phyloP scores from a whole-genome alignment of 1,284 basidiomycete species.

The Cryptococcus wingfieldii region DNA sequence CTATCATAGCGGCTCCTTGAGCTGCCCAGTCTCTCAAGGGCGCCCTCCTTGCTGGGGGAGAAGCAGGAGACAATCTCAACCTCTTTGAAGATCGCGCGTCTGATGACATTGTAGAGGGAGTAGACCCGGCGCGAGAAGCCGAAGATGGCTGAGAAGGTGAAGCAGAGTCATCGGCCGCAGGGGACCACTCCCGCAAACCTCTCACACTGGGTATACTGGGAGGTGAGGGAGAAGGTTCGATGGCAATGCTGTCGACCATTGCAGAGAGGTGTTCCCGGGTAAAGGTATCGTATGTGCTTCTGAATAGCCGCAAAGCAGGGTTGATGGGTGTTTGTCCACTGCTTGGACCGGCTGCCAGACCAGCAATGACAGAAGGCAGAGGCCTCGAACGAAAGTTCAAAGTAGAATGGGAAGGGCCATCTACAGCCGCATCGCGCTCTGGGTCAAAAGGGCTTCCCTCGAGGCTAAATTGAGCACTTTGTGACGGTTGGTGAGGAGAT shows the following conservation, averaged over 20 bases:
- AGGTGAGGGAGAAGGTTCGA: slow-evolving; percentile 61
- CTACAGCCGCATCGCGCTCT: slow-evolving; percentile 2
- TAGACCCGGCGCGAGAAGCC: slow-evolving; percentile 6
- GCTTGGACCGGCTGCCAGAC: background rate
- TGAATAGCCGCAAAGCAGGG: slow-evolving; percentile 75
- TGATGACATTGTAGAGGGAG: slow-evolving; percentile 12
- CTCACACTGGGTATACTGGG: slow-evolving; percentile 34
- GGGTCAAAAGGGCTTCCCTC: slow-evolving; percentile 11
- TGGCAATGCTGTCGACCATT: slow-evolving; percentile 80
- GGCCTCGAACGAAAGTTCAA: slow-evolving; percentile 6
- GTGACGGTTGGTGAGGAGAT: slow-evolving; percentile 49
- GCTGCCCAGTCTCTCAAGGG: slow-evolving; percentile 36
- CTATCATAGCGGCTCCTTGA: slow-evolving; percentile 40
- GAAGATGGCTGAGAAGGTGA: slow-evolving; percentile 8
- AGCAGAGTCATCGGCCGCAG: slow-evolving; percentile 3
- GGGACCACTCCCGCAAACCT: slow-evolving; percentile 21
- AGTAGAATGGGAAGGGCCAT: slow-evolving; percentile 16
- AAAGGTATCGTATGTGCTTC: slow-evolving; percentile 83
- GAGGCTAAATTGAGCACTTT: slow-evolving; percentile 9
- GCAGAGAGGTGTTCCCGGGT: slow-evolving; percentile 86
- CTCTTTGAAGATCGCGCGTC: slow-evolving; percentile 36
- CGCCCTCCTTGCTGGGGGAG: slow-evolving; percentile 18
- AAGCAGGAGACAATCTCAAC: slow-evolving; percentile 28
- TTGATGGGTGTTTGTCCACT: slow-evolving; percentile 47
- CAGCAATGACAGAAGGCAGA: background rate